phyloP scores from a whole-genome alignment of 2,329 filamentous ascomycete species.

The Monosporascus sp. region DNA sequence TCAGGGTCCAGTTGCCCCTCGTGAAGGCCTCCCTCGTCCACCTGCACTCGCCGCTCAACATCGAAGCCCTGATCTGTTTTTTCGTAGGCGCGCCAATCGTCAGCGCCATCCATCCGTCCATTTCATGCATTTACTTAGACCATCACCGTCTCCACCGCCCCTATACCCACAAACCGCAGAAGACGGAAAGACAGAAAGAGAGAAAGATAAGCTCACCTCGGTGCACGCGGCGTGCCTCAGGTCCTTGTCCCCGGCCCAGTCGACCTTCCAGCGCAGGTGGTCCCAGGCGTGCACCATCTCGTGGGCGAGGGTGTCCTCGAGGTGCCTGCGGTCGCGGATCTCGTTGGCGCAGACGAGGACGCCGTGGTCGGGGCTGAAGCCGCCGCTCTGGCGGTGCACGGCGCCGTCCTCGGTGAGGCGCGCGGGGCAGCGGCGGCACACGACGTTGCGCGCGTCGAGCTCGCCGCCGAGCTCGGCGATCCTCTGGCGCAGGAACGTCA shows the following conservation, averaged over 20 bases:
- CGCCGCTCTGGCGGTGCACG: constrained; percentile 65
- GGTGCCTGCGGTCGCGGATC: constrained; percentile 69
- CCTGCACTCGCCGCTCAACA: constrained; percentile 88
- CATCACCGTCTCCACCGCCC: too few species aligned
- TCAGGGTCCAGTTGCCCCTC: constrained; percentile 80
- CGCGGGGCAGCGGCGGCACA: constrained; percentile 72
- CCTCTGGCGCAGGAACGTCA: constrained; percentile 82
- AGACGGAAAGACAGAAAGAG: background rate
- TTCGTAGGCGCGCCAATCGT: too few species aligned
- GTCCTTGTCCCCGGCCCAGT: constrained; percentile 66
- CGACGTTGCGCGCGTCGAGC: constrained; percentile 69
- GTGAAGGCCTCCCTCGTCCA: constrained; percentile 84
- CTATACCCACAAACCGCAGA: background rate
- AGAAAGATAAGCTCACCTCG: constrained; percentile 56
- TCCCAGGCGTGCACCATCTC: constrained; percentile 99
- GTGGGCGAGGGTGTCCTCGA: constrained; percentile 92
- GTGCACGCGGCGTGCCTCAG: constrained; percentile 89
- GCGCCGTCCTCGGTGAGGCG: constrained; percentile 52
- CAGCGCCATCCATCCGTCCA: too few species aligned
- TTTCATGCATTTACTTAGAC: too few species aligned
- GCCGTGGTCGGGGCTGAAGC: constrained; percentile 81
- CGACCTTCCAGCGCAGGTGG: constrained; percentile 84
- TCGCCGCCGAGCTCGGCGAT: constrained; percentile 73
- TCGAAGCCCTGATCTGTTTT: constrained; percentile 79
- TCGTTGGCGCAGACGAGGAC: constrained; percentile 93